Evolutionary conservation across 2,329 filamentous ascomycete genomes (phyloP), one percentile per base, ranked within the genome.

Genomic region (Monilinia fructigena): DNA sequence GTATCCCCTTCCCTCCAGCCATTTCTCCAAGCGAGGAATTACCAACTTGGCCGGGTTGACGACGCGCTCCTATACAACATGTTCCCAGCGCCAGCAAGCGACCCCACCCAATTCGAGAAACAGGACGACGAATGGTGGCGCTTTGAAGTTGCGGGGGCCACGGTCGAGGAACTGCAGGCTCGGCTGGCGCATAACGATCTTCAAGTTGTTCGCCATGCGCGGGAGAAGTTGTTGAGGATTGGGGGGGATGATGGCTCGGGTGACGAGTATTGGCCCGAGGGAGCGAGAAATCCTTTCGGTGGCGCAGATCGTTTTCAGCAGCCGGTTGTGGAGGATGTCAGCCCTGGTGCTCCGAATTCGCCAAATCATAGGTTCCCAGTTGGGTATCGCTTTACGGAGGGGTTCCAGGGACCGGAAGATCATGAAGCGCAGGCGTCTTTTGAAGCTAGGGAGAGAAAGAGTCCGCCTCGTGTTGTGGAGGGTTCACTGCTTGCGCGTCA

Each of bases 191-290:
- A 12, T 38, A 1, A 5, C 1, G 45, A 60, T 60, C 28, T 7
- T 4, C 2, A 4, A 0, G 8, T 26, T 1, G n/a, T 18, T 12
- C 0, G 16, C 0, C 16, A 23, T 2, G 45, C 58, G 4, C 2
- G 6, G 2, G 45, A 38, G 4, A 38, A 4, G 20, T 16, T 55
- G 3, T 3, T 1, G 20, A 18, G 20, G 12, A 38, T 55, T 23
- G 20, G 12, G 4, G 42, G 28, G 1, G 3, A 0, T 8, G 26
- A 18, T 8, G 56, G 42, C 0, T 20, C 3, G 6, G 3, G 28
- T 0, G 5, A 12, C 7, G 8, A 12, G 2, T 60, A 60, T 20
- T 23, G 12, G 20, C 58, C 58, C 0, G 28, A 2, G n/a, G 58
- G 58, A 4, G 28, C 23, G 10, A 8, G 14, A 2, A 60, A 60